Percentiles rank a stretch among this genome's conserved stretches.
These are phyloP conservation scores for Elongisporangium anandrum DNA, from an alignment of 352 stramenopile genomes.

Conservation along the genomic window DNA sequence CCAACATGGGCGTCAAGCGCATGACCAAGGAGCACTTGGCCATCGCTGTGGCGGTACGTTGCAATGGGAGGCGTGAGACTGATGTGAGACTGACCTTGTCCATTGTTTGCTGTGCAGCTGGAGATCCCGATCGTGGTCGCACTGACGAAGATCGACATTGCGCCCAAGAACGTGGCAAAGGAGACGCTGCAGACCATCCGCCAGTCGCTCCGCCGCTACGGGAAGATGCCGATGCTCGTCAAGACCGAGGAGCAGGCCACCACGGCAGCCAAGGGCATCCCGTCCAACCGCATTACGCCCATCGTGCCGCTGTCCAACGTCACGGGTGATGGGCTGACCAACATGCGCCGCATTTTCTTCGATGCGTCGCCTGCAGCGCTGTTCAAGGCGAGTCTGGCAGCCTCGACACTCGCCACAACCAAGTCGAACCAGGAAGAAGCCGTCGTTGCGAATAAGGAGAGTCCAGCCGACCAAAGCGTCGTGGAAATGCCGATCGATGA, in stretches of 20 bases:
- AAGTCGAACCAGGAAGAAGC: constrained; percentile 52
- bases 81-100: neutral
- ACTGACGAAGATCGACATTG: constrained; percentile 94
- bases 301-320: constrained; percentile 98
- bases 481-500: constrained; percentile 88
- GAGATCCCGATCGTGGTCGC: constrained; percentile 93
- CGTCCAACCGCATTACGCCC: constrained; percentile 91
- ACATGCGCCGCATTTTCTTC: constrained; percentile 70
- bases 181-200: constrained; percentile 89
- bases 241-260: constrained; percentile 84
- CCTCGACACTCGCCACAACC: constrained; percentile 48
- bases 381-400: constrained; percentile 68
- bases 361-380: constrained; percentile 61
- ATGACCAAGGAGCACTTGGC: constrained; percentile 94
- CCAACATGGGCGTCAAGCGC: constrained; percentile 93
- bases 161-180: constrained; percentile 90
- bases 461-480: constrained; percentile 21
- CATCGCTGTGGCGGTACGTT: constrained; percentile 81
- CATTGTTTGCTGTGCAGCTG: constrained; percentile 32
- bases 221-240: constrained; percentile 93
- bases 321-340: constrained; percentile 91
- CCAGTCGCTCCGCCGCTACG: constrained; percentile 83
- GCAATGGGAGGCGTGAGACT: too few species aligned
- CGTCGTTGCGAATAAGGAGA: constrained; percentile 5
- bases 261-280: constrained; percentile 86